Percentiles rank a stretch among this genome's conserved stretches.
Conservation (phyloP, 1,139 yeast species). For the Candida glucosophila region DNA sequence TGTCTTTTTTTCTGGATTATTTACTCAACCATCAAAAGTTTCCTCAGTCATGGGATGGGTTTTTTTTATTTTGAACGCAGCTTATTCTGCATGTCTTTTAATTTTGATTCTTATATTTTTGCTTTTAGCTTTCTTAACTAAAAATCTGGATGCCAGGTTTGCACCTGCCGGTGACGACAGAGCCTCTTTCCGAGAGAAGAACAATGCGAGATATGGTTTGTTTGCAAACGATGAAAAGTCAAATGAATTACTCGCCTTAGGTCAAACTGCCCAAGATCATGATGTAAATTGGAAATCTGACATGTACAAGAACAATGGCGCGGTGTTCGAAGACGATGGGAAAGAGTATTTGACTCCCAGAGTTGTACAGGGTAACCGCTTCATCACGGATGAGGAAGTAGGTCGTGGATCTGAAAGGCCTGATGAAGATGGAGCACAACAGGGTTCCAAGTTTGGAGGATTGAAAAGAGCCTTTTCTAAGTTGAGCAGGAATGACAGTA, state of each 20-base stretch:
- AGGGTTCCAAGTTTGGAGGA: too few species aligned
- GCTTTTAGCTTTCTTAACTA: conserved; percentile 48
- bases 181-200: conserved; percentile 59
- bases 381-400: too few species aligned
- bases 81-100: conserved; percentile 58
- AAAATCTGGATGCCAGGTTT: conserved; percentile 77
- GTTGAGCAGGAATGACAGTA: too few species aligned
- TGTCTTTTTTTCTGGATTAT: conserved; percentile 64
- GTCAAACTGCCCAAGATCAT: conserved; percentile 67
- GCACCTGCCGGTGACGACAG: conserved; percentile 81
- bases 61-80: conserved; percentile 70
- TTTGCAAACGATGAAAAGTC: conserved; percentile 22
- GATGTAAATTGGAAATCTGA: conserved; percentile 61
- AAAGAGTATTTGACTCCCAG: conserved; percentile 3
- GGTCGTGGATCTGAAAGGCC: too few species aligned
- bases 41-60: conserved; percentile 76
- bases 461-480: too few species aligned
- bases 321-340: conserved; percentile 9
- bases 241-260: conserved; percentile 59
- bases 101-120: conserved; percentile 53
- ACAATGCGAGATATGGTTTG: conserved; percentile 15
- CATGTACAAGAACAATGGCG: conserved; percentile 44
- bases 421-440: too few species aligned
- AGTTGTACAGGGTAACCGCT: too few species aligned
- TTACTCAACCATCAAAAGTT: conserved; percentile 60